A percentile compares a stretch with the other conserved stretches of the same genome.
These are phyloP conservation scores for Seiridium cupressi DNA, from an alignment of 2,329 filamentous ascomycete species.

Conservation along the genomic window DNA sequence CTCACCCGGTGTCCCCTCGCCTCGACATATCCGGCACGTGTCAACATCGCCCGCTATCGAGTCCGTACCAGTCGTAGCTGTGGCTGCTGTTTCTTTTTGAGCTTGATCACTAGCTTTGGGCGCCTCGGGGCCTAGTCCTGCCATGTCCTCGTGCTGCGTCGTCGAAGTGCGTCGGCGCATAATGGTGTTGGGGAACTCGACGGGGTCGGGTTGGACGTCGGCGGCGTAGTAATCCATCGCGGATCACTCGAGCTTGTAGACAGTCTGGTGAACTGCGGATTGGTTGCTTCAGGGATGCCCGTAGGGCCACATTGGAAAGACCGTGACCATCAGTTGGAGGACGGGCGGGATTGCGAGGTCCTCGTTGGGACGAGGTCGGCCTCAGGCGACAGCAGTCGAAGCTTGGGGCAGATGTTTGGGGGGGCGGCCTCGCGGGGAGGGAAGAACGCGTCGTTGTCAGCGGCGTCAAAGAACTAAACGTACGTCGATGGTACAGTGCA, in stretches of 20 bases:
- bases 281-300: not conserved
- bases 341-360: not conserved
- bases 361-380: not conserved
- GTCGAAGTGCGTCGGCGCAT: constrained; percentile 15
- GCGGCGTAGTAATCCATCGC: constrained; percentile 11
- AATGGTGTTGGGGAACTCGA: constrained; percentile 17
- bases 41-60: constrained; percentile 54
- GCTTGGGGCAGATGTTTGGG: not conserved
- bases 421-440: too few relatives aligned
- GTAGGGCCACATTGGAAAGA: not conserved
- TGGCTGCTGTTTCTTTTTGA: not conserved
- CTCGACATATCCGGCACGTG: constrained; percentile 96
- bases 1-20: constrained; percentile 78
- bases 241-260: not conserved
- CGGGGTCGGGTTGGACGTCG: constrained; percentile 8
- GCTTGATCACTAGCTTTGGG: not conserved
- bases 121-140: constrained; percentile 8
- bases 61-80: constrained; percentile 13
- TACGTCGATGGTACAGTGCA: too few relatives aligned
- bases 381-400: not conserved
- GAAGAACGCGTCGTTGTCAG: too few relatives aligned
- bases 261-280: not conserved
- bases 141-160: constrained; percentile 14
- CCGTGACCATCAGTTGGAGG: not conserved
- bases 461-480: too few relatives aligned